Evolutionary conservation across 371 early-diverging fungal genomes (phyloP).

Genomic region (Mortierella polycephala): DNA sequence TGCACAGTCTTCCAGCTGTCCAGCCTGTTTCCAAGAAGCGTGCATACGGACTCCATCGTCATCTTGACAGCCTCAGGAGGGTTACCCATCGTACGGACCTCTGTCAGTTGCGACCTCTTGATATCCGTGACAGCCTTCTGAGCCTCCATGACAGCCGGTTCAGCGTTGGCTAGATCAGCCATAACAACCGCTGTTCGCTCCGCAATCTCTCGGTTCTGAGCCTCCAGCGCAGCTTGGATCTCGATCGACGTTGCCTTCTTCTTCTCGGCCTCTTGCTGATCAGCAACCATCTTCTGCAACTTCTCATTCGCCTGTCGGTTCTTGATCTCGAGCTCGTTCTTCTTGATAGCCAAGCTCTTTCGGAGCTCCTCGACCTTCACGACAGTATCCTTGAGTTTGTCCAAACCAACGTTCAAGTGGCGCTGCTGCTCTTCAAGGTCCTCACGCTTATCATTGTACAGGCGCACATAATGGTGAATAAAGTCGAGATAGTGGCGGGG

Average conservation of each 20-base stretch:
- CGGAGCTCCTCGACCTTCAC: constrained; percentile 95
- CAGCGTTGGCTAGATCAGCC: constrained; percentile 93
- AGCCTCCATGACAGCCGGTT: constrained; percentile 97
- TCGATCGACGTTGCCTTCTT: constrained; percentile 86
- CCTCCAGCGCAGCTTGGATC: constrained; percentile 83
- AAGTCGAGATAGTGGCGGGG: constrained; percentile 99
- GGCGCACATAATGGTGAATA: constrained; percentile 90
- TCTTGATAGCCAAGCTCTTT: constrained; percentile 88
- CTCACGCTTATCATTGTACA: constrained; percentile 93
- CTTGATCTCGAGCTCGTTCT: constrained; percentile 90
- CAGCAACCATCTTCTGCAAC: constrained; percentile 94
- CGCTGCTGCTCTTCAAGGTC: constrained; percentile 98
- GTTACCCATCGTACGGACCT: constrained; percentile 97
- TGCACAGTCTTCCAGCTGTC: constrained; percentile 92
- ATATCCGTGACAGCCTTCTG: constrained; percentile 94
- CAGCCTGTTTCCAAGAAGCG: constrained; percentile 88
- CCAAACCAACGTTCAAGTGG: constrained; percentile 97
- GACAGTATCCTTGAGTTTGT: constrained; percentile 96
- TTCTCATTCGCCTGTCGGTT: constrained; percentile 93
- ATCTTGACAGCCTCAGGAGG: constrained; percentile 97
- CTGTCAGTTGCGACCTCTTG: constrained; percentile 97
- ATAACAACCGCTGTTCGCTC: constrained; percentile 86
- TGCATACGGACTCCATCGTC: constrained; percentile 98
- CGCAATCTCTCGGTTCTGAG: constrained; percentile 84
- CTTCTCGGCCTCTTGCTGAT: constrained; percentile 96